Evolutionary conservation across 495 filamentous ascomycete genomes (phyloP).

Genomic region (Ramalina intermedia): DNA sequence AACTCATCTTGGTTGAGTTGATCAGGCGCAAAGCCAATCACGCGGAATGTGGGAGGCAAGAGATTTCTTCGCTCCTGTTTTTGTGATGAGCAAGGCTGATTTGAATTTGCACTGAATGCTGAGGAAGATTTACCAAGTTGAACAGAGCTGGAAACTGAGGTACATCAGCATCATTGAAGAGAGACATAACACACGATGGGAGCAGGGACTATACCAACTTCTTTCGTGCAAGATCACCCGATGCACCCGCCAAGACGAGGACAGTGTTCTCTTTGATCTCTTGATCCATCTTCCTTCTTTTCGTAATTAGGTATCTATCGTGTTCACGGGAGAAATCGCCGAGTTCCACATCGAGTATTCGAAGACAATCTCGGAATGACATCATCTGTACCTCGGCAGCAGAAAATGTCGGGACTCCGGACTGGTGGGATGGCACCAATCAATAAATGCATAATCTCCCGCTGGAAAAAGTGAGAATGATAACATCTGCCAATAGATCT

Average conservation of each 20-base stretch:
- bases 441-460: too few relatives aligned
- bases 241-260: constrained; percentile 13
- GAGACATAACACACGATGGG: background rate
- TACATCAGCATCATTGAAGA: background rate
- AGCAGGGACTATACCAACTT: constrained; percentile 7
- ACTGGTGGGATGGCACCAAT: too few relatives aligned
- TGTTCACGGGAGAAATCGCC: too few relatives aligned
- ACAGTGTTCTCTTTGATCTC: constrained; percentile 9
- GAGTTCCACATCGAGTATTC: too few relatives aligned
- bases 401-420: too few relatives aligned
- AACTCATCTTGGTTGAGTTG: constrained; percentile 11
- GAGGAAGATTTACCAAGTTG: constrained; percentile 8
- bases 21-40: constrained; percentile 14
- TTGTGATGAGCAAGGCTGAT: background rate
- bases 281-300: background rate
- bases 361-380: too few relatives aligned
- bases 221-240: constrained; percentile 16
- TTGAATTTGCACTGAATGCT: background rate
- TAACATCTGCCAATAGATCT: too few relatives aligned
- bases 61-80: constrained; percentile 9
- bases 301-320: too few relatives aligned
- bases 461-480: too few relatives aligned
- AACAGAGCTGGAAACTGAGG: constrained; percentile 14
- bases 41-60: constrained; percentile 7
- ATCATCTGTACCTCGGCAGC: too few relatives aligned